Percentiles rank a stretch among this genome's conserved stretches.
These are phyloP conservation scores for Fusarium lateritium DNA, from an alignment of 2,329 filamentous ascomycete genomes.

Conservation along the genomic window DNA sequence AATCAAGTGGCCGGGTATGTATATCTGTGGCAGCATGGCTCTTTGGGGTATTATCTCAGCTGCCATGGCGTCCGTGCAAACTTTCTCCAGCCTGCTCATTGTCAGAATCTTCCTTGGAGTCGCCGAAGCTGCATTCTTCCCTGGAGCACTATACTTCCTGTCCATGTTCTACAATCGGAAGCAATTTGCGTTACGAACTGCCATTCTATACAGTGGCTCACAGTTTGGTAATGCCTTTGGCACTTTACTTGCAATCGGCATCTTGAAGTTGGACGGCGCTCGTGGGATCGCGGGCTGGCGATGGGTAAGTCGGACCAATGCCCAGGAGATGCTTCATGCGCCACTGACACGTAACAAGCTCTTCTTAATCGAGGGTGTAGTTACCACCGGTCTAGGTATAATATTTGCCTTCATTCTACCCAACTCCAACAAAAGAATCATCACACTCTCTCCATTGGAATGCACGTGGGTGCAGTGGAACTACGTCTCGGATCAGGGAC, in stretches of 20 bases:
- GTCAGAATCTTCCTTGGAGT: conserved; percentile 20
- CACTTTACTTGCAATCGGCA: conserved; percentile 4
- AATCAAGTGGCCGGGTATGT: conserved; percentile 4
- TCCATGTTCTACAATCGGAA: conserved; percentile 20
- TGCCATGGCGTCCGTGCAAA: conserved; percentile 4
- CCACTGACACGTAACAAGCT: conserved; percentile 8
- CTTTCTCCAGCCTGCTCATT: conserved; percentile 11
- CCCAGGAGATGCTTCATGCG: neutral
- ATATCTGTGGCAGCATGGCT: conserved; percentile 7
- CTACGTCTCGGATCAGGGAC: conserved; percentile 13
- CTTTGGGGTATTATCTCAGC: conserved; percentile 12
- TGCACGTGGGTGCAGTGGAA: conserved; percentile 19
- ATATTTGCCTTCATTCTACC: conserved; percentile 20
- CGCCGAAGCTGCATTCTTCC: conserved; percentile 24
- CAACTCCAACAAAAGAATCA: conserved; percentile 10
- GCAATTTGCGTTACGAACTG: conserved; percentile 13
- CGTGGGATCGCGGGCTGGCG: conserved; percentile 19
- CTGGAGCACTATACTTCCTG: conserved; percentile 15
- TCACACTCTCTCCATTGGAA: conserved; percentile 4
- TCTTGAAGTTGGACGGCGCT: conserved; percentile 13
- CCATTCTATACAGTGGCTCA: conserved; percentile 15
- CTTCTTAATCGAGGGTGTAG: conserved; percentile 21
- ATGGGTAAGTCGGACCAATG: conserved; percentile 7
- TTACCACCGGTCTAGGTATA: conserved; percentile 8
- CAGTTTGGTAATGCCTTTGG: conserved; percentile 27